Percentiles rank a stretch among this genome's conserved stretches.
These are phyloP conservation scores for Neoascochyta sp. DNA, from an alignment of 2,329 filamentous ascomycete species.

Conservation along the genomic window DNA sequence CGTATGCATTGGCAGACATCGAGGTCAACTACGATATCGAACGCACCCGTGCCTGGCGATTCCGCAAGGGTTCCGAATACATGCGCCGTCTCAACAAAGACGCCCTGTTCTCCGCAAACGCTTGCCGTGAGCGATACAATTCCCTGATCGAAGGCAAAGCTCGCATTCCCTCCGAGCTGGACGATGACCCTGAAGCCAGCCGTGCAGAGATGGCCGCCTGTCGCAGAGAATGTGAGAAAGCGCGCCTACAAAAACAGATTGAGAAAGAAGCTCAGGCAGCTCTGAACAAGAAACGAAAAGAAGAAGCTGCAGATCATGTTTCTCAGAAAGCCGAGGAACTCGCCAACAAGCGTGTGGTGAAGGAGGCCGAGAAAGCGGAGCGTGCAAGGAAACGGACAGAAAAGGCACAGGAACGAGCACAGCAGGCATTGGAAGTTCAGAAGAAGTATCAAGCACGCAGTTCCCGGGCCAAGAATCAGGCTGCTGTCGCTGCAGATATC, in stretches of 20 bases:
- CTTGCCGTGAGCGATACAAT: slow-evolving; percentile 45
- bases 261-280: slow-evolving; percentile 13
- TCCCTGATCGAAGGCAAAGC: slow-evolving; percentile 44
- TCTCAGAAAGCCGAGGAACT: slow-evolving; percentile 24
- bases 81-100: slow-evolving; percentile 40
- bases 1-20: slow-evolving; percentile 42
- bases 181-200: slow-evolving; percentile 41
- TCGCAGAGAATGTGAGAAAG: slow-evolving; percentile 15
- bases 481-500: too few relatives aligned
- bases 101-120: slow-evolving; percentile 45
- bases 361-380: slow-evolving; percentile 15
- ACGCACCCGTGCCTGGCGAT: slow-evolving; percentile 44
- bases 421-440: slow-evolving; percentile 14
- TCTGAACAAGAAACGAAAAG: slow-evolving; percentile 14
- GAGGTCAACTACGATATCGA: slow-evolving; percentile 42
- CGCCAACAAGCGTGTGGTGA: slow-evolving; percentile 13
- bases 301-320: slow-evolving; percentile 14
- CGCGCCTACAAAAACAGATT: slow-evolving; percentile 19
- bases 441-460: too few relatives aligned
- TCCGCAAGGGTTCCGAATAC: slow-evolving; percentile 43
- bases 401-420: slow-evolving; percentile 13
- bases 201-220: slow-evolving; percentile 25
- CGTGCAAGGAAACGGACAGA: slow-evolving; percentile 22
- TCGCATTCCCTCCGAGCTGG: slow-evolving; percentile 43
- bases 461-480: too few relatives aligned